phyloP scores from a whole-genome alignment of 2,329 filamentous ascomycete species.

The Aspergillus intermedius region DNA sequence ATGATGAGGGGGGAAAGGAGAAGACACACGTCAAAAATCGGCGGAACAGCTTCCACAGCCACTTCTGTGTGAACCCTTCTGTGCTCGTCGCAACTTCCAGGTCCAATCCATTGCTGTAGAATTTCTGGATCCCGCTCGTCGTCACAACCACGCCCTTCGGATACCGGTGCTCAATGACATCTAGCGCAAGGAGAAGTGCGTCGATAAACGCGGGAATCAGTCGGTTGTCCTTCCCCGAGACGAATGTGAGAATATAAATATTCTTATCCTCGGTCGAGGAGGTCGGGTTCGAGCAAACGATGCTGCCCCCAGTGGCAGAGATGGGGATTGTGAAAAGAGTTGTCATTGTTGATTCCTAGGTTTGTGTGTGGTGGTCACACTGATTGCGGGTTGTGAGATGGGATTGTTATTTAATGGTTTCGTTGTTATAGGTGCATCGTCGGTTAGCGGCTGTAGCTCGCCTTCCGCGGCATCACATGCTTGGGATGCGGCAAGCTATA shows the following conservation, averaged over 20 bases:
- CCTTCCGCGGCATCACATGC: conserved; percentile 14
- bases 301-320: conserved; percentile 47
- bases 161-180: conserved; percentile 64
- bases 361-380: neutral
- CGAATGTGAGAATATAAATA: conserved; percentile 68
- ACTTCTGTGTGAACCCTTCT: conserved; percentile 55
- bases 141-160: conserved; percentile 69
- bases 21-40: conserved; percentile 52
- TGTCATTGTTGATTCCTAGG: conserved; percentile 15
- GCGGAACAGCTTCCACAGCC: conserved; percentile 59
- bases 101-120: conserved; percentile 80
- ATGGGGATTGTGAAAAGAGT: conserved; percentile 57
- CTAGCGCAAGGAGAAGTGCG: conserved; percentile 63
- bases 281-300: conserved; percentile 57
- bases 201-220: conserved; percentile 63
- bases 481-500: neutral
- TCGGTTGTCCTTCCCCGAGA: conserved; percentile 68
- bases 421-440: neutral
- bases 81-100: conserved; percentile 58
- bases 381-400: neutral
- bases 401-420: neutral
- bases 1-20: neutral
- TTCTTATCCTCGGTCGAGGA: conserved; percentile 31
- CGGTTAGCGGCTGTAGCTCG: conserved; percentile 4
- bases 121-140: conserved; percentile 68